Conservation (phyloP, 2,329 filamentous ascomycete genomes). For the Westerdykella sp. region DNA sequence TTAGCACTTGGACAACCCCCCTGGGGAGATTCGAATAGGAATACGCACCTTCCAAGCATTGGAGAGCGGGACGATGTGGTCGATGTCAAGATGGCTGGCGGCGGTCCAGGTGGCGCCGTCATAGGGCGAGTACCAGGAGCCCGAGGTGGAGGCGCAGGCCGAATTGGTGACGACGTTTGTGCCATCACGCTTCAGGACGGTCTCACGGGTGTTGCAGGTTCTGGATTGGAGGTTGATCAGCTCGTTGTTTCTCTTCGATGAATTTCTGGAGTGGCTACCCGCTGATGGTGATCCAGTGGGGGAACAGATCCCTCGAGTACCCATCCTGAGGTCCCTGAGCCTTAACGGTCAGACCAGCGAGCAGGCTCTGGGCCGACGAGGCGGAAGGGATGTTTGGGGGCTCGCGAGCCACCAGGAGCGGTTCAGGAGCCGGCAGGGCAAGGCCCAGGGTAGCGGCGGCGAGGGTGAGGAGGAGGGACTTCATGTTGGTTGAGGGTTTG, state of each 20-base stretch:
- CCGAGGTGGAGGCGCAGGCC: slow-evolving; percentile 58
- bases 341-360: slow-evolving; percentile 54
- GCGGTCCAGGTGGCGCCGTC: slow-evolving; percentile 66
- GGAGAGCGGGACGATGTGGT: slow-evolving; percentile 74
- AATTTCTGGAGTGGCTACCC: slow-evolving; percentile 8
- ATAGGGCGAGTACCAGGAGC: slow-evolving; percentile 66
- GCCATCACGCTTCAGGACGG: slow-evolving; percentile 68
- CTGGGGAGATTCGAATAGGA: not conserved
- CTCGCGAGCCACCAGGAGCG: slow-evolving; percentile 28
- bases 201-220: slow-evolving; percentile 65
- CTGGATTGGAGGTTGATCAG: not conserved
- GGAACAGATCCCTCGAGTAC: slow-evolving; percentile 64
- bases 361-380: slow-evolving; percentile 51
- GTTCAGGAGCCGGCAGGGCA: slow-evolving; percentile 25
- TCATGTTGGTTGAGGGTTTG: slow-evolving; percentile 19
- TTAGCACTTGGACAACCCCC: slow-evolving; percentile 2
- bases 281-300: slow-evolving; percentile 60
- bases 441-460: slow-evolving; percentile 18
- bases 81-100: slow-evolving; percentile 69
- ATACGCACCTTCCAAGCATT: slow-evolving; percentile 66
- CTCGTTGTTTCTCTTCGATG: not conserved
- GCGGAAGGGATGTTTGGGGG: slow-evolving; percentile 59
- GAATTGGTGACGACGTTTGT: slow-evolving; percentile 53
- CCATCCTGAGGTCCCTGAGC: slow-evolving; percentile 48
- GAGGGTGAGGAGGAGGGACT: slow-evolving; percentile 21